These are phyloP conservation scores for Plasmodium berghei DNA, from an alignment of 169 alveolate genomes.

Conservation along the genomic window DNA sequence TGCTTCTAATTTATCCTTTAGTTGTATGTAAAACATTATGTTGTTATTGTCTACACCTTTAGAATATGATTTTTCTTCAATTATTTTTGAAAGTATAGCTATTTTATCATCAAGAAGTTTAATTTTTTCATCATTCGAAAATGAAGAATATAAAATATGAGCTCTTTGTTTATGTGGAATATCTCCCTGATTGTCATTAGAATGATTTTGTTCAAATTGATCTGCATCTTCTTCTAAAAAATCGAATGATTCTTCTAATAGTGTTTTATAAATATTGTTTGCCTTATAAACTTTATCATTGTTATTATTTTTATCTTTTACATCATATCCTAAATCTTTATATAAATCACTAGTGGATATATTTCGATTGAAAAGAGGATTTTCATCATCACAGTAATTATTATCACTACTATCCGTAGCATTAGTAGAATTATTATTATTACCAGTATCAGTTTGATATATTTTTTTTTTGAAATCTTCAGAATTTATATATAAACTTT, in stretches of 20 bases:
- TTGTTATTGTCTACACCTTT: conserved; percentile 81
- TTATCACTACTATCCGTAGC: neutral
- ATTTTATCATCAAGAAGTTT: conserved; percentile 85
- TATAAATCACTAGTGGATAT: conserved; percentile 61
- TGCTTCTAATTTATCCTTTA: conserved; percentile 89
- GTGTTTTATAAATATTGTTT: conserved; percentile 80
- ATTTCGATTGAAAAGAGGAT: conserved; percentile 59
- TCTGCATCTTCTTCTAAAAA: conserved; percentile 87
- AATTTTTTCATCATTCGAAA: conserved; percentile 86
- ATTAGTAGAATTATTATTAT: neutral
- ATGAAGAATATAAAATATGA: conserved; percentile 80
- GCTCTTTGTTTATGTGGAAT: conserved; percentile 82
- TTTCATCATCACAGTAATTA: neutral
- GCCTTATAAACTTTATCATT: conserved; percentile 80
- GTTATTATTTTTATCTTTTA: conserved; percentile 78
- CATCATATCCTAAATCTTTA: conserved; percentile 82
- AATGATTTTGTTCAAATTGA: conserved; percentile 68
- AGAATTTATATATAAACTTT: conserved; percentile 65
- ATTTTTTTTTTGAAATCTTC: conserved; percentile 52
- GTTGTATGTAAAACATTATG: conserved; percentile 82
- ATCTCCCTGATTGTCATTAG: conserved; percentile 29
- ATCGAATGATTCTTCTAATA: conserved; percentile 86
- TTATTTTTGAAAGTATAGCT: conserved; percentile 82
- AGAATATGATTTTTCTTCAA: conserved; percentile 84
- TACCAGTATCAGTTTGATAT: conserved; percentile 5